Percentiles rank a stretch among this genome's conserved stretches.
Evolutionary conservation across 345 rosid species (phyloP).

Genomic region (Bruguiera gymnorhiza): DNA sequence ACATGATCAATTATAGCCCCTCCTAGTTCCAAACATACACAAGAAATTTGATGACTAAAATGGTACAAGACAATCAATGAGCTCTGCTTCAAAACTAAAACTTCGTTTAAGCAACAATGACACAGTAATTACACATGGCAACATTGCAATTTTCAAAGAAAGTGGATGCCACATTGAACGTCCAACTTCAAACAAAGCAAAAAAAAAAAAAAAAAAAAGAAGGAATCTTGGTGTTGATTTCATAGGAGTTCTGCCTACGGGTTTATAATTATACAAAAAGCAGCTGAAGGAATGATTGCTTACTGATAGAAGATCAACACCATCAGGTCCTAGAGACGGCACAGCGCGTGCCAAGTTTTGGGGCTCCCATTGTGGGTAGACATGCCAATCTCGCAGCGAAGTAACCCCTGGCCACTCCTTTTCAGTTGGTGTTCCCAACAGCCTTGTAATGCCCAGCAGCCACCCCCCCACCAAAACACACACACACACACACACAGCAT

Average conservation of each 20-base stretch:
- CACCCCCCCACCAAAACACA: not conserved
- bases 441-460: slow-evolving; percentile 29
- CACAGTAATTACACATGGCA: not conserved
- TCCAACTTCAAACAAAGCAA: no score
- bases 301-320: slow-evolving; percentile 86
- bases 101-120: not conserved
- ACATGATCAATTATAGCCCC: no score
- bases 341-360: slow-evolving; percentile 67
- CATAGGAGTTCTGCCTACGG: no score
- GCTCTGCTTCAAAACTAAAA: no score
- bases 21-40: no score
- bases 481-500: not conserved
- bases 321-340: slow-evolving; percentile 69
- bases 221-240: no score
- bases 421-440: slow-evolving; percentile 88
- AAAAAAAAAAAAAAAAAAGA: no score
- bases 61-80: no score
- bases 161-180: no score
- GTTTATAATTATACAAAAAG: not conserved
- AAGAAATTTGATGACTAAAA: no score
- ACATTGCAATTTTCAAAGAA: not conserved
- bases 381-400: slow-evolving; percentile 85
- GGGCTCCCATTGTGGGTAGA: slow-evolving; percentile 79
- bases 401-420: slow-evolving; percentile 86
- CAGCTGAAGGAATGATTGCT: slow-evolving; percentile 1